Percentiles rank a stretch among this genome's conserved stretches.
phyloP scores from a whole-genome alignment of 176 grass and related monocot species.

The Musa beccarii region DNA sequence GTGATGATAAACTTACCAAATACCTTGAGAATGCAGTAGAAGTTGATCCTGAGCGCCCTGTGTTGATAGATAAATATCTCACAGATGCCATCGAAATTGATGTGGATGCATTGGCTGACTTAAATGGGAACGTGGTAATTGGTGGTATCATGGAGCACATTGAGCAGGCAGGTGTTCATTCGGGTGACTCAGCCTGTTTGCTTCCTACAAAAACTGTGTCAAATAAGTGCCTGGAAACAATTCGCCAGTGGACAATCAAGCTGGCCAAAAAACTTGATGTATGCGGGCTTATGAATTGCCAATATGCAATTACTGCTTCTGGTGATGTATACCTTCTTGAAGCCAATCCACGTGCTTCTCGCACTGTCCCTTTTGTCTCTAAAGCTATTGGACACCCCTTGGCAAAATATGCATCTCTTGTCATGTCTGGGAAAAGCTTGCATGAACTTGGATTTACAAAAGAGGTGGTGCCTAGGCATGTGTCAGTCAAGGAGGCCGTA shows the following conservation, averaged over 20 bases:
- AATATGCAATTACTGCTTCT: constrained; percentile 87
- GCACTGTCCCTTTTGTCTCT: constrained; percentile 94
- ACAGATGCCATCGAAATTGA: constrained; percentile 96
- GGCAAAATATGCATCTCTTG: constrained; percentile 95
- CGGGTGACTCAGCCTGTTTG: constrained; percentile 93
- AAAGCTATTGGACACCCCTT: constrained; percentile 97
- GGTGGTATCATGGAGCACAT: constrained; percentile 99
- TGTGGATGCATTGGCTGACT: constrained; percentile 85
- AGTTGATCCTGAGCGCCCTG: constrained; percentile 85
- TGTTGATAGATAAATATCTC: constrained; percentile 88
- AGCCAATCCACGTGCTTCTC: constrained; percentile 86
- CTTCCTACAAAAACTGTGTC: constrained; percentile 95
- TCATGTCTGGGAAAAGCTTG: constrained; percentile 82
- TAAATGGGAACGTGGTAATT: constrained; percentile 78
- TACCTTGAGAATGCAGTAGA: constrained; percentile 94
- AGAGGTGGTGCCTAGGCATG: constrained; percentile 87
- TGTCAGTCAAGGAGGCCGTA: constrained; percentile 94
- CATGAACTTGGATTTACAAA: constrained; percentile 68
- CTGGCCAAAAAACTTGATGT: constrained; percentile 73
- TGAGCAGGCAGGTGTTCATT: constrained; percentile 95
- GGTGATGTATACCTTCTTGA: constrained; percentile 88
- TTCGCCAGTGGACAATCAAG: constrained; percentile 79
- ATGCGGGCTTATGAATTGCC: constrained; percentile 96
- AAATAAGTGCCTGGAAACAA: constrained; percentile 49
- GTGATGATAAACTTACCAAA: constrained; percentile 73